Base-by-base conservation (phyloP, 805 yeast species). In the Lipomyces yamadae region DNA sequence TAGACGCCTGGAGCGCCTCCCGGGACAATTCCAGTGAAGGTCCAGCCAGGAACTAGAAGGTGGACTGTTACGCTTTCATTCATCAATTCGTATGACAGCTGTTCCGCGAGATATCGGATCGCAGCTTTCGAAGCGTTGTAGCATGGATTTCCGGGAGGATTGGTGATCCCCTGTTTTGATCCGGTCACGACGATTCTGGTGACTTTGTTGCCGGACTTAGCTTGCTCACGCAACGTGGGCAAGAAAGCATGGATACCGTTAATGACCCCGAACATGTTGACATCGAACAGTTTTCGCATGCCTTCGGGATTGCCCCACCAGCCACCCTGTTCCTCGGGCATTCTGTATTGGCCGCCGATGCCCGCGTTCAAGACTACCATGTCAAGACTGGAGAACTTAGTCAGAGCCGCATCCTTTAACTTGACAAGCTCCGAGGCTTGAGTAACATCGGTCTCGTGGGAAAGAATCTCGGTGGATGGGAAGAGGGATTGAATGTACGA, bases 91-190 rank as follows among this genome's bases (percentile, higher is more conserved):
- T 61, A 72, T 11, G 76, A 73, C 58, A 74, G 60, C 42, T 74
- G 75, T 63, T 74, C 76, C 39, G 75, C 75, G 71, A 83, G 83
- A 2, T 83, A 70, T 80, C 82, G 59, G 57, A 85, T 81, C 7
- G 86, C 85, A n/a, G 86, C 84, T 75, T 85, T 85, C 55, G 87
- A 81, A 24, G 88, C 82, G 76, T 86, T 84, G 74, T 85, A 85
- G 58, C 84, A 83, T 18, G 84, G 82, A 62, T 87, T 87, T 50
- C 87, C 87, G 6, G 87, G 86, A 71, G 76, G 76, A 64, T 73
- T 73, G 56, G 76, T 73, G 68, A 74, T 74, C 7, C 76, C 76
- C 66, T 74, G 76, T 68, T 74, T 74, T 37, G 76, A 74, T 29
- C 74, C 75, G 29, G 76, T 73, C 39, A 73, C 53, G 56, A 74